Base-by-base conservation (phyloP, 768 basidiomycete genomes). In the Tylopilus balloui region DNA sequence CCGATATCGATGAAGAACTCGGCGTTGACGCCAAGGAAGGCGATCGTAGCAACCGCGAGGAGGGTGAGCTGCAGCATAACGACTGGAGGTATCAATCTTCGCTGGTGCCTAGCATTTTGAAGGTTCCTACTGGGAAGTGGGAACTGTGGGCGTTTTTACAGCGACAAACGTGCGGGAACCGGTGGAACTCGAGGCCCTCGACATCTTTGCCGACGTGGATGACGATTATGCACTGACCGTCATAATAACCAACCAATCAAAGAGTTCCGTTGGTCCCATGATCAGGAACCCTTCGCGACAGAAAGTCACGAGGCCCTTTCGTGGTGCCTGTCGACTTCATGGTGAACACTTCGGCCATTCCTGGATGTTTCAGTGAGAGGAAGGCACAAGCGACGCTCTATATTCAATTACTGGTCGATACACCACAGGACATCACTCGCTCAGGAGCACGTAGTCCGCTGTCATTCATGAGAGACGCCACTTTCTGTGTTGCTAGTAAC, bases 1-100 rank as follows among this genome's bases (percentile, higher is more conserved):
- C 51, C 32, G 2, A 55, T 39, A 17, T 62, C 54, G 37, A 60
- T 56, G 28, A 47, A 49, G 11, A 15, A 31, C 46, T 3, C 63
- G 6, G 63, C 55, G 1, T 49, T 19, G 8, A 53, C 47, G 39
- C 41, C 25, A 2, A 56, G 47, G 19, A 64, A 14, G 23, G 42
- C 47, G 4, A 44, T 23, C 27, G 39, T 48, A 9, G n/a, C n/a
- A n/a, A 39, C 31, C 5, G 39, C 45, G 29, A 48, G 12, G 10
- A 55, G 25, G 17, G 51, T 24, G 35, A 59, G 44, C 13, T 31
- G 50, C 25, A 58, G 9, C 51, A 55, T 57, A 21, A 23, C 15
- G 32, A 34, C 7, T 9, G 32, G 17, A n/a, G 19, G 20, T 9
- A 13, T 6, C 7, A 34, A 36, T 32, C 25, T 39, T 40, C 29